Conservation (phyloP, 2,329 filamentous ascomycete genomes). For the Neoarthrinium moseri region DNA sequence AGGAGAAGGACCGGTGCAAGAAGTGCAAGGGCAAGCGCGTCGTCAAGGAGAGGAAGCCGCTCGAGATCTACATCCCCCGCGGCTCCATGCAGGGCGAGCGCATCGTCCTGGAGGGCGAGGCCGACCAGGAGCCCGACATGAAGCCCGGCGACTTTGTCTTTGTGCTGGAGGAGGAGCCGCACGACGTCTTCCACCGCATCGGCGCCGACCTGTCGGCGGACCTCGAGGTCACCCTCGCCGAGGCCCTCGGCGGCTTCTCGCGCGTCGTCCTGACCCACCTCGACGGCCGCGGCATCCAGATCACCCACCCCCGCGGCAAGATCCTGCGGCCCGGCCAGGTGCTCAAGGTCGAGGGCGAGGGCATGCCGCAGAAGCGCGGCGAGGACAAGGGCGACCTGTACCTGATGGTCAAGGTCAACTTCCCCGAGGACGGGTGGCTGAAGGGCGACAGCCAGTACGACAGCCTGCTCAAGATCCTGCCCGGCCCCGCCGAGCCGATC, state of each 20-base stretch:
- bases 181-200: conserved; percentile 78
- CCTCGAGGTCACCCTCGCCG: conserved; percentile 75
- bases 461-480: conserved; percentile 73
- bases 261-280: conserved; percentile 89
- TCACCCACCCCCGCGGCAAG: conserved; percentile 78
- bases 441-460: conserved; percentile 68
- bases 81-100: conserved; percentile 84
- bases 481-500: conserved; percentile 60
- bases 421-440: conserved; percentile 86
- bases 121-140: conserved; percentile 86
- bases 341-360: conserved; percentile 83
- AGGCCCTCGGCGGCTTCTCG: conserved; percentile 86
- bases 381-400: conserved; percentile 86
- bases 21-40: conserved; percentile 96
- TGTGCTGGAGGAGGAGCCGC: conserved; percentile 75
- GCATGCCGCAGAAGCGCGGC: conserved; percentile 89
- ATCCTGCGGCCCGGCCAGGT: conserved; percentile 81
- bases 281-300: conserved; percentile 84
- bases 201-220: conserved; percentile 83
- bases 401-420: conserved; percentile 79
- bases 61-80: conserved; percentile 94
- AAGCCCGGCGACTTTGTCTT: conserved; percentile 93
- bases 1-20: conserved; percentile 97
- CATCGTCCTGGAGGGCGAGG: conserved; percentile 89
- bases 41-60: conserved; percentile 83